These are phyloP conservation scores for Starmerella potacharoeniae DNA, from an alignment of 805 yeast species.

Conservation along the genomic window DNA sequence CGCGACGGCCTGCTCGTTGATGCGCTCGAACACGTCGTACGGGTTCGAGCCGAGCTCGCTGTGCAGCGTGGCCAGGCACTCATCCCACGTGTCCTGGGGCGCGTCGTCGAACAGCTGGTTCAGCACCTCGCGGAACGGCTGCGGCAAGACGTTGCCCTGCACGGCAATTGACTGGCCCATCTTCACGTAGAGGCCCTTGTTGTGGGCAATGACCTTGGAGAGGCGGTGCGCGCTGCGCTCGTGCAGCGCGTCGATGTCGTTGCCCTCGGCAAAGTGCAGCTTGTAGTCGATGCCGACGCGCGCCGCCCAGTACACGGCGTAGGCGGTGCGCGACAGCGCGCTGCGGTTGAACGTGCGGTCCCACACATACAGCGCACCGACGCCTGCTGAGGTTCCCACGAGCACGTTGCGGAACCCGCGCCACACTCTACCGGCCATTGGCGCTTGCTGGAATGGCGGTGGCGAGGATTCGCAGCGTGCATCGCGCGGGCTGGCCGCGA, in stretches of 20 bases:
- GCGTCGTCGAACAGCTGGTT: slow-evolving; percentile 55
- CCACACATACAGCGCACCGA: slow-evolving; percentile 23
- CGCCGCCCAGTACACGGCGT: slow-evolving; percentile 36
- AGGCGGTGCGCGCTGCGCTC: slow-evolving; percentile 45
- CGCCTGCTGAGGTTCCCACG: slow-evolving; percentile 13
- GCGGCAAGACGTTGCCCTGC: slow-evolving; percentile 58
- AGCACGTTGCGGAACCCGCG: slow-evolving; percentile 6
- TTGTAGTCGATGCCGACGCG: slow-evolving; percentile 50
- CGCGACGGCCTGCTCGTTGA: slow-evolving; percentile 54
- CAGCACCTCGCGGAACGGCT: slow-evolving; percentile 49
- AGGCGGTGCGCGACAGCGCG: slow-evolving; percentile 39
- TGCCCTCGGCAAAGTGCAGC: slow-evolving; percentile 36
- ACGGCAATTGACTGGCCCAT: slow-evolving; percentile 72
- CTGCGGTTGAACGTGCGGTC: slow-evolving; percentile 40
- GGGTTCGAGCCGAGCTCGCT: slow-evolving; percentile 35
- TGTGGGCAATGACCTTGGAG: slow-evolving; percentile 35
- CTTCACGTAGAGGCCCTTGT: slow-evolving; percentile 59
- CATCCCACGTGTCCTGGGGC: slow-evolving; percentile 43
- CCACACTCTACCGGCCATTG: neutral
- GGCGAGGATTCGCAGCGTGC: neutral
- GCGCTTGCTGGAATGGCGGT: neutral
- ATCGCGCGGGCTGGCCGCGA: neutral
- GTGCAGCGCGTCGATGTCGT: slow-evolving; percentile 46
- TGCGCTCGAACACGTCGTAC: slow-evolving; percentile 34
- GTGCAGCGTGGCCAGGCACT: slow-evolving; percentile 26